phyloP scores from a whole-genome alignment of 305 asterid genomes.

The Coffea humblotiana region DNA sequence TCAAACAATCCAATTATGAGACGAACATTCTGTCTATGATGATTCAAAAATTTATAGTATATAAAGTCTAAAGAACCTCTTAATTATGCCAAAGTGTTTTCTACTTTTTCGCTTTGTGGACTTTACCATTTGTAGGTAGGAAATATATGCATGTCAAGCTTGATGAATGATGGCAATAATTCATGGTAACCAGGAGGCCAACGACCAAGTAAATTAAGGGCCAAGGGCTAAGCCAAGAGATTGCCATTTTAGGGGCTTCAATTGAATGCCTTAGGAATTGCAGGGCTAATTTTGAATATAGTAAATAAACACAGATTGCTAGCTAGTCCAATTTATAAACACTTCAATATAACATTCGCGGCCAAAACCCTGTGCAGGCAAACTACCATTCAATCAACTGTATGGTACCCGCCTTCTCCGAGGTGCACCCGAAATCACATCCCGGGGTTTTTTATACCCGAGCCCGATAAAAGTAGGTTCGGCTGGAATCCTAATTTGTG shows the following conservation, averaged over 20 bases:
- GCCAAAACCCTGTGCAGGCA: slow-evolving; percentile 13
- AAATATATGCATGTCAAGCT: too few relatives aligned
- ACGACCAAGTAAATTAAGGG: too few relatives aligned
- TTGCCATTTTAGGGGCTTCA: background rate
- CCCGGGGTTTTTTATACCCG: background rate
- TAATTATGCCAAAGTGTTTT: too few relatives aligned
- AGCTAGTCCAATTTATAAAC: too few relatives aligned
- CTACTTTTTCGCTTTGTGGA: too few relatives aligned
- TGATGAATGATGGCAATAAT: too few relatives aligned
- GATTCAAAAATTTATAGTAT: too few relatives aligned
- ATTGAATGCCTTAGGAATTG: background rate
- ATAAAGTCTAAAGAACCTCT: too few relatives aligned
- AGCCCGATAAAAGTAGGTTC: background rate
- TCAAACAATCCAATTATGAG: too few relatives aligned
- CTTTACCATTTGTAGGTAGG: too few relatives aligned
- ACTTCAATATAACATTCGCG: background rate
- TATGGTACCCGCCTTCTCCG: background rate
- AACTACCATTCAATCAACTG: background rate
- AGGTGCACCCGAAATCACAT: background rate
- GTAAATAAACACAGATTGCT: background rate
- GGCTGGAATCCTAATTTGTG: background rate
- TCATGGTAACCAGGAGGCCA: too few relatives aligned
- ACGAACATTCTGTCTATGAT: too few relatives aligned
- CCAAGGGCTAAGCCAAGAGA: background rate
- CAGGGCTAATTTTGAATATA: background rate